Conservation (phyloP, 1,139 yeast species). For the Candida tunisiensis region DNA sequence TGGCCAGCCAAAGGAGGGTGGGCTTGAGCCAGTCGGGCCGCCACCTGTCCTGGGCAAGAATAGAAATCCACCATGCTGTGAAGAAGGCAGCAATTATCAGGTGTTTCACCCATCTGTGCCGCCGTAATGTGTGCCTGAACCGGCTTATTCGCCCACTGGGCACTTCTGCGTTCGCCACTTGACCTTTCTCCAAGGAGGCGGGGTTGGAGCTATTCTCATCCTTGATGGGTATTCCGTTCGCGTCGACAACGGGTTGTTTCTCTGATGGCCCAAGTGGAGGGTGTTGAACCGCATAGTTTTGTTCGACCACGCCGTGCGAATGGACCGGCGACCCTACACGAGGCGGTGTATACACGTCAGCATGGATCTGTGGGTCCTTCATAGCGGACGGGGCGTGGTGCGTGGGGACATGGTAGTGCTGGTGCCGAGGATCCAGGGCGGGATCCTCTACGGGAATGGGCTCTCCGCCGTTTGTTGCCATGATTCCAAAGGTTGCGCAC, state of each 20-base stretch:
- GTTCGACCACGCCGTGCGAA: too few relatives aligned
- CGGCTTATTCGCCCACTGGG: too few relatives aligned
- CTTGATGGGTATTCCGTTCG: conserved; percentile 1
- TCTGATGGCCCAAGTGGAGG: too few relatives aligned
- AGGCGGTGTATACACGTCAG: conserved; percentile 6
- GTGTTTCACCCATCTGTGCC: conserved; percentile 12
- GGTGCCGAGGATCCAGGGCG: conserved; percentile 15
- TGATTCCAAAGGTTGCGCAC: too few relatives aligned
- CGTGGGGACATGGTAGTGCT: conserved; percentile 13
- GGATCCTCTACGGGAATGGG: too few relatives aligned
- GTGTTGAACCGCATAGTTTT: too few relatives aligned
- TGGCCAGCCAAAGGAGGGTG: conserved; percentile 35
- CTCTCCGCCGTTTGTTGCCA: too few relatives aligned
- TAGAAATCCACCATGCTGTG: conserved; percentile 54
- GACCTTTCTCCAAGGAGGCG: conserved; percentile 2
- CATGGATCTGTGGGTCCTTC: conserved; percentile 10
- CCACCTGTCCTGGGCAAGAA: conserved; percentile 34
- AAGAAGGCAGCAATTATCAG: conserved; percentile 25
- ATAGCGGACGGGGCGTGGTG: conserved; percentile 12
- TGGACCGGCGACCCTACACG: too few relatives aligned
- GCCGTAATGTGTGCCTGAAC: conserved; percentile 1
- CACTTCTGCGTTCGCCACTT: background rate
- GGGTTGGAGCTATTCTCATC: background rate
- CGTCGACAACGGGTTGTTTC: background rate
- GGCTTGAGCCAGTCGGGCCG: conserved; percentile 50